Evolutionary conservation across 2,329 filamentous ascomycete species (phyloP).

Genomic region (Uncinocarpus reesii): DNA sequence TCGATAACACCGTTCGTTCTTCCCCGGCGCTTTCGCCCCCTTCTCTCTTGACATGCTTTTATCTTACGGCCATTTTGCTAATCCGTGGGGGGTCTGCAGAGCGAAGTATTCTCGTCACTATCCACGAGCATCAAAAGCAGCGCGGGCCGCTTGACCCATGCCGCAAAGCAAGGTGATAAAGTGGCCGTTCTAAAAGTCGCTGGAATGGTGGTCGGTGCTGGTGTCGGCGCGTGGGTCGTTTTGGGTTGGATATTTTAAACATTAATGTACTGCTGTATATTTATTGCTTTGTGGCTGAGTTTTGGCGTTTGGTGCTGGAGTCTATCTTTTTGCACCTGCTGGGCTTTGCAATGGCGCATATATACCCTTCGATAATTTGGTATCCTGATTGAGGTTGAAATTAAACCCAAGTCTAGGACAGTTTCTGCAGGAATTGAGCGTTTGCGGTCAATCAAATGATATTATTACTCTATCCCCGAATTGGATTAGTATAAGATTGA

Average conservation of each 20-base stretch:
- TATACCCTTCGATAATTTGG: no score
- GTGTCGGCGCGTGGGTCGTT: slow-evolving; percentile 67
- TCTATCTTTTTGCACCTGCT: no score
- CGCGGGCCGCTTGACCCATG: slow-evolving; percentile 68
- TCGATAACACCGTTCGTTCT: slow-evolving; percentile 67
- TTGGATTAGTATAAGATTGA: no score
- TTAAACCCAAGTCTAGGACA: no score
- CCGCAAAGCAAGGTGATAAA: slow-evolving; percentile 85
- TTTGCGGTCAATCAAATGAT: no score
- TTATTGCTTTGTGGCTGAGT: neutral
- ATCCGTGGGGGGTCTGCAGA: slow-evolving; percentile 40
- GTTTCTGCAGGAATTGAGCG: no score
- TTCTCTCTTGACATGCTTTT: neutral
- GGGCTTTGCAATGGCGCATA: no score
- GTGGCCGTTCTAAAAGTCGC: slow-evolving; percentile 83
- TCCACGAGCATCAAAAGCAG: slow-evolving; percentile 72
- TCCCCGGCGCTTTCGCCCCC: neutral
- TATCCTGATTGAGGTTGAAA: no score
- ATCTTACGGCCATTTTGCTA: neutral
- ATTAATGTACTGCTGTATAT: neutral
- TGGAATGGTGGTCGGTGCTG: slow-evolving; percentile 63
- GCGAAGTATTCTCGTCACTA: slow-evolving; percentile 86
- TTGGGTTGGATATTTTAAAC: slow-evolving; percentile 50
- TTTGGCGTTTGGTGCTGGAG: neutral
- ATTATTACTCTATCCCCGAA: no score